Percentiles rank a stretch among this genome's conserved stretches.
These are phyloP conservation scores for Aspergillus novoparasiticus DNA, from an alignment of 2,329 filamentous ascomycete species.

Conservation along the genomic window DNA sequence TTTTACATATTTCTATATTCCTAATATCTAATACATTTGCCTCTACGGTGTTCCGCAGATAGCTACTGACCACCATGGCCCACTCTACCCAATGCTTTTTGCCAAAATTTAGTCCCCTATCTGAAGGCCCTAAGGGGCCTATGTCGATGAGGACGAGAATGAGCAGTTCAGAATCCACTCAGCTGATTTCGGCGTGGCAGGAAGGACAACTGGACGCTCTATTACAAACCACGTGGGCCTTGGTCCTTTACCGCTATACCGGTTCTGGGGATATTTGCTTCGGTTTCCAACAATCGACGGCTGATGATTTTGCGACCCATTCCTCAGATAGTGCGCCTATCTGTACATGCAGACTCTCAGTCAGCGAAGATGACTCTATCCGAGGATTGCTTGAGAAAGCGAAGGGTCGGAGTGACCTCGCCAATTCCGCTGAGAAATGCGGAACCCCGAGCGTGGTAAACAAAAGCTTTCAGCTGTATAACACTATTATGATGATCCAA, in stretches of 20 bases:
- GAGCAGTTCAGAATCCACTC: constrained; percentile 30
- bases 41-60: constrained; percentile 3
- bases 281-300: constrained; percentile 31
- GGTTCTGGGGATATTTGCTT: constrained; percentile 52
- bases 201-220: constrained; percentile 28
- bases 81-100: constrained; percentile 37
- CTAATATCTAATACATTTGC: not conserved
- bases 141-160: constrained; percentile 39
- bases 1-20: not conserved
- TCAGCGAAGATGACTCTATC: constrained; percentile 34
- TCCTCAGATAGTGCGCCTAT: constrained; percentile 19
- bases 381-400: constrained; percentile 32
- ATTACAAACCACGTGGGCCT: constrained; percentile 49
- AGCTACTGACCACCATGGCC: constrained; percentile 25
- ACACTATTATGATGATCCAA: constrained; percentile 40
- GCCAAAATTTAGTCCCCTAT: constrained; percentile 35
- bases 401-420: constrained; percentile 12
- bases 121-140: constrained; percentile 34
- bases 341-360: constrained; percentile 28
- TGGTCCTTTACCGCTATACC: constrained; percentile 51
- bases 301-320: constrained; percentile 8
- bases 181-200: constrained; percentile 35
- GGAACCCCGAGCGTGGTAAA: constrained; percentile 10
- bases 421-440: constrained; percentile 14
- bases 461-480: constrained; percentile 34